Evolutionary conservation across 2,329 filamentous ascomycete genomes (phyloP).

Genomic region (Tympanopsis confertula): DNA sequence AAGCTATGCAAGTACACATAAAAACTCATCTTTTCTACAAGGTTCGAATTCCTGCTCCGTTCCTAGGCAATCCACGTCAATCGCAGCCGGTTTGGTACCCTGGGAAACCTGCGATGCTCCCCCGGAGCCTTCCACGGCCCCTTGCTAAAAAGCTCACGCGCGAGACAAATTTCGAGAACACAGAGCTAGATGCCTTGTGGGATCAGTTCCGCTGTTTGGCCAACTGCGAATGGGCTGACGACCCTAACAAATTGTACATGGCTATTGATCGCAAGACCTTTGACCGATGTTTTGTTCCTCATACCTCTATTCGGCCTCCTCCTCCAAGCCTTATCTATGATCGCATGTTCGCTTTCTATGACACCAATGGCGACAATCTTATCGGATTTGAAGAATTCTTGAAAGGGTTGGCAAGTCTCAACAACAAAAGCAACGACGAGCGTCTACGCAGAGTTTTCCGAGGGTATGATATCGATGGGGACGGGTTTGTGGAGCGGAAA

Average conservation of each 20-base stretch:
- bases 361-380: constrained; percentile 53
- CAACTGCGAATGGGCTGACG: constrained; percentile 44
- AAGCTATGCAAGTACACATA: constrained; percentile 41
- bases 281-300: constrained; percentile 54
- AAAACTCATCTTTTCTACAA: constrained; percentile 69
- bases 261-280: constrained; percentile 61
- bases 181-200: constrained; percentile 60
- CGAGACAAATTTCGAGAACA: constrained; percentile 44
- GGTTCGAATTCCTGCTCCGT: constrained; percentile 56
- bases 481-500: constrained; percentile 55
- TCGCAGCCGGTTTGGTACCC: constrained; percentile 51
- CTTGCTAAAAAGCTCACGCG: constrained; percentile 39
- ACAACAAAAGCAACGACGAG: constrained; percentile 27
- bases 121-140: constrained; percentile 35
- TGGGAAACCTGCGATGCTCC: constrained; percentile 48
- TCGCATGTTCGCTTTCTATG: constrained; percentile 63
- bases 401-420: constrained; percentile 39
- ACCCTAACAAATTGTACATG: constrained; percentile 44
- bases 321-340: constrained; percentile 60
- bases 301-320: constrained; percentile 40
- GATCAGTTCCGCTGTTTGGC: constrained; percentile 64
- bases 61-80: constrained; percentile 43
- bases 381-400: constrained; percentile 63
- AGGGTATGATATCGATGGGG: constrained; percentile 57
- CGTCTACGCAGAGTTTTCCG: constrained; percentile 43